Conservation (phyloP, 495 filamentous ascomycete species). For the Halenospora varia region DNA sequence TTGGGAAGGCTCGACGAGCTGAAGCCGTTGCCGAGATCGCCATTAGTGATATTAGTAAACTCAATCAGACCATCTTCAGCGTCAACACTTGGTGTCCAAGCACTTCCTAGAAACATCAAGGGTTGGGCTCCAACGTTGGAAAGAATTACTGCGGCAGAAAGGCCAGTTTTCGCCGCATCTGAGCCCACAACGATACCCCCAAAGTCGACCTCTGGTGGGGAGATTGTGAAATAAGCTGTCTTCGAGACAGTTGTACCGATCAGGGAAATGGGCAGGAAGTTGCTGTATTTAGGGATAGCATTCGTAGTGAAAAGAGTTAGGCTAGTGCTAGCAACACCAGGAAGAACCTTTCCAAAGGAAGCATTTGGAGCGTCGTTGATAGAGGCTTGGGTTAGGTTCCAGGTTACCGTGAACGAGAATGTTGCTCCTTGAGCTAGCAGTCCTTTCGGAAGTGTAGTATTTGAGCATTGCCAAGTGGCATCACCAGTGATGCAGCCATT, state of each 20-base stretch:
- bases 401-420: constrained; percentile 35
- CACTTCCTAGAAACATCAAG: constrained; percentile 30
- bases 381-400: constrained; percentile 33
- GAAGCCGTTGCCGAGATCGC: constrained; percentile 25
- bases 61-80: constrained; percentile 6
- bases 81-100: constrained; percentile 24
- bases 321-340: constrained; percentile 28
- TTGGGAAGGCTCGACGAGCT: constrained; percentile 27
- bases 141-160: constrained; percentile 27
- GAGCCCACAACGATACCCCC: constrained; percentile 32
- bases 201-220: constrained; percentile 30
- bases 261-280: constrained; percentile 27
- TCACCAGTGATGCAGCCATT: constrained; percentile 26
- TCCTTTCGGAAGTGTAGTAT: constrained; percentile 31
- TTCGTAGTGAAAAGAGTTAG: constrained; percentile 31
- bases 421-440: constrained; percentile 24
- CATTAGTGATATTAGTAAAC: constrained; percentile 27
- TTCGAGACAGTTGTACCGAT: constrained; percentile 29
- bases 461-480: constrained; percentile 26
- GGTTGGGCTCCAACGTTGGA: constrained; percentile 28
- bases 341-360: constrained; percentile 18
- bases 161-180: constrained; percentile 19
- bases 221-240: constrained; percentile 27
- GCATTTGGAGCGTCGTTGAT: constrained; percentile 31
- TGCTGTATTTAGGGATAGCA: constrained; percentile 28